phyloP scores from a whole-genome alignment of 2,329 filamentous ascomycete species.

The Epichloe sp. region DNA sequence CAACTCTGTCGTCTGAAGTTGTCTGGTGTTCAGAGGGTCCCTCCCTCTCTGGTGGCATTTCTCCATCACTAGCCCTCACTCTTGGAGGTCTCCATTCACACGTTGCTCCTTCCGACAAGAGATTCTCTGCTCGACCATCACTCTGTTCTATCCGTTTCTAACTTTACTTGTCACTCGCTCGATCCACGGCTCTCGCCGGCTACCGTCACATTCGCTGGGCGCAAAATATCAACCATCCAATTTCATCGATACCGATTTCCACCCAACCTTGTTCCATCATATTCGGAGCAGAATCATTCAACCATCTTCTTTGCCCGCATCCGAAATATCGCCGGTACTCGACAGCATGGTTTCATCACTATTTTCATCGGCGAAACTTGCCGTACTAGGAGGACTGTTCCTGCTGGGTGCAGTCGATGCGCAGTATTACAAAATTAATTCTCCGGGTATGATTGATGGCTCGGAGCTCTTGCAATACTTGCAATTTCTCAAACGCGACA shows the following conservation, averaged over 20 bases:
- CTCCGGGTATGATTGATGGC: slow-evolving; percentile 13
- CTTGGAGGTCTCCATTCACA: background rate
- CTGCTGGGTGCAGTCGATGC: slow-evolving; percentile 9
- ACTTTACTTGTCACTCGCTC: background rate
- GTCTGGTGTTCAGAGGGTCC: background rate
- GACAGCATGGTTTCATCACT: slow-evolving; percentile 2
- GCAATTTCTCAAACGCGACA: background rate
- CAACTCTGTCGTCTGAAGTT: background rate
- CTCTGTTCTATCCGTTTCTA: background rate
- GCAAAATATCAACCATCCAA: background rate
- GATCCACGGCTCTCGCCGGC: background rate
- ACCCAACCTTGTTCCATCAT: background rate
- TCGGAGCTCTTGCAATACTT: background rate
- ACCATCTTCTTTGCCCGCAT: background rate
- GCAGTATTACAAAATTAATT: slow-evolving; percentile 19
- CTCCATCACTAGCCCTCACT: background rate
- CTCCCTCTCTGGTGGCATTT: background rate
- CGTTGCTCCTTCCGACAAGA: background rate
- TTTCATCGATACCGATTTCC: background rate
- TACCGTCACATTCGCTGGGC: background rate
- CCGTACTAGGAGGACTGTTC: background rate
- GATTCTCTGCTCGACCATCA: too few species aligned
- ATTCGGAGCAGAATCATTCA: background rate
- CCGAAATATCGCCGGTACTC: background rate
- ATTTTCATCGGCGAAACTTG: slow-evolving; percentile 1